Evolutionary conservation across 2,329 filamentous ascomycete species (phyloP).

Genomic region (Fusarium nelsonii): DNA sequence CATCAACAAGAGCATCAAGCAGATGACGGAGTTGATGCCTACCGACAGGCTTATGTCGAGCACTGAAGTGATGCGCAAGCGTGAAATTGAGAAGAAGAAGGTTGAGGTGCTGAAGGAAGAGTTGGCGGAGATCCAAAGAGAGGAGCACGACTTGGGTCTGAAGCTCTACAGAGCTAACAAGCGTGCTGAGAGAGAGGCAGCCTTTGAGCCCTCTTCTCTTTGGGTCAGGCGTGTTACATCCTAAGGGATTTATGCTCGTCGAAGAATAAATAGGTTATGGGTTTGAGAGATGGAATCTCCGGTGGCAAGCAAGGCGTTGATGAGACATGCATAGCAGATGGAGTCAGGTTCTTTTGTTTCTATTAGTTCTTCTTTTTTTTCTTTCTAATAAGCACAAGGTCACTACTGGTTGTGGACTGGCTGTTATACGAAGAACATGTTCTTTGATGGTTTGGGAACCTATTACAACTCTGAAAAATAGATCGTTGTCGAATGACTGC

Average conservation of each 20-base stretch:
- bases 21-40: constrained; percentile 83
- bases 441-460: constrained; percentile 23
- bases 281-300: constrained; percentile 15
- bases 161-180: constrained; percentile 81
- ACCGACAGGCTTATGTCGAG: constrained; percentile 76
- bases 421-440: constrained; percentile 30
- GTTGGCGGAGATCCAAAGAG: constrained; percentile 77
- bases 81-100: constrained; percentile 71
- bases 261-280: constrained; percentile 15
- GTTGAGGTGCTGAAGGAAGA: constrained; percentile 75
- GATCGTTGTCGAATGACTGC: constrained; percentile 12
- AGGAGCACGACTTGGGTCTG: constrained; percentile 83
- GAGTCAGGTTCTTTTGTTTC: constrained; percentile 34
- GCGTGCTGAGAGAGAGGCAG: constrained; percentile 74
- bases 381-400: constrained; percentile 18
- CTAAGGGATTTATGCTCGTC: constrained; percentile 51
- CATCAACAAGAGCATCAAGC: constrained; percentile 77
- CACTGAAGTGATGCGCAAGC: constrained; percentile 69
- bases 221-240: constrained; percentile 85
- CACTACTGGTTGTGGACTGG: constrained; percentile 27
- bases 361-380: constrained; percentile 27
- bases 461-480: constrained; percentile 23
- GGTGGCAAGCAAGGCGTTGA: constrained; percentile 44
- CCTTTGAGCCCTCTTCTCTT: constrained; percentile 74
- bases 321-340: constrained; percentile 42